Evolutionary conservation across 495 filamentous ascomycete genomes (phyloP).

Genomic region (Hypoxylon rickii): DNA sequence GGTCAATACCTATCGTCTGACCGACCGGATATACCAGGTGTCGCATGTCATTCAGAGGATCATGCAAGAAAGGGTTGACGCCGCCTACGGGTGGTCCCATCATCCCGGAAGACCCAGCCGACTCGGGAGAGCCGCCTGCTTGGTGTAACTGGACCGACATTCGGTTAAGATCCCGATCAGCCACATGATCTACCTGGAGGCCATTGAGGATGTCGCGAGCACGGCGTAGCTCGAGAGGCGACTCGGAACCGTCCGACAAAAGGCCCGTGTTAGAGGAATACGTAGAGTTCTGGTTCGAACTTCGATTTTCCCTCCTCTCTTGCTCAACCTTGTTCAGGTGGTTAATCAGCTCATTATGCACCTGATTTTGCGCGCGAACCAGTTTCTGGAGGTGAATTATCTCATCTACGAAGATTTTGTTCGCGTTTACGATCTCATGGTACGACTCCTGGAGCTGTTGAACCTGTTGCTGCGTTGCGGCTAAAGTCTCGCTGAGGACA

Average conservation of each 20-base stretch:
- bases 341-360: constrained; percentile 55
- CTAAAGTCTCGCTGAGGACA: constrained; percentile 81
- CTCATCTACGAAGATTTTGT: constrained; percentile 86
- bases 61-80: constrained; percentile 47
- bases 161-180: constrained; percentile 78
- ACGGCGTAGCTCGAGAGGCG: constrained; percentile 81
- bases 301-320: constrained; percentile 47
- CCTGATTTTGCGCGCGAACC: constrained; percentile 71
- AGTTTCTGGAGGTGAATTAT: constrained; percentile 87
- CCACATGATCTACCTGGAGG: constrained; percentile 76
- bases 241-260: constrained; percentile 56
- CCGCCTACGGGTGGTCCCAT: constrained; percentile 43
- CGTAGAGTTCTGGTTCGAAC: constrained; percentile 46
- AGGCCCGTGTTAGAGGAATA: constrained; percentile 42
- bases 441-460: constrained; percentile 84
- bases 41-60: constrained; percentile 69
- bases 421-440: constrained; percentile 81
- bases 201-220: constrained; percentile 87
- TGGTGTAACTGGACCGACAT: constrained; percentile 73
- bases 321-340: constrained; percentile 54
- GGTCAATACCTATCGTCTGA: constrained; percentile 87
- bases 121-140: constrained; percentile 53
- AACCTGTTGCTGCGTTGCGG: constrained; percentile 90
- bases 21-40: constrained; percentile 89
- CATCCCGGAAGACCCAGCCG: constrained; percentile 50